Conservation (phyloP, 305 asterid species). For the Fraxinus platypoda region DNA sequence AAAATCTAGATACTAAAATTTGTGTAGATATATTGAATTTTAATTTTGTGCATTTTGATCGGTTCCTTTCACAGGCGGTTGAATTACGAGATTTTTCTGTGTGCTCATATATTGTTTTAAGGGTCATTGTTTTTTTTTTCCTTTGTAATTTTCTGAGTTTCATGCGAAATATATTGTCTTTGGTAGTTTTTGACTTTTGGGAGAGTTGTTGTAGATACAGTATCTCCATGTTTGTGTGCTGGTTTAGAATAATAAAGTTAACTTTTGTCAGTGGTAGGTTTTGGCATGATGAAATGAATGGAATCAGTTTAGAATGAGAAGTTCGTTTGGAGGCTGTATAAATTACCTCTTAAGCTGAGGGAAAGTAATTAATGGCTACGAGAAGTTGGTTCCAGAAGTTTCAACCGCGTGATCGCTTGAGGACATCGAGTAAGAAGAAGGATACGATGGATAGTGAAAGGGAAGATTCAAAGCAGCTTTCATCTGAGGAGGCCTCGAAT, state of each 20-base stretch:
- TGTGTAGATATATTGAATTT: not conserved
- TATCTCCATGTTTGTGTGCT: not conserved
- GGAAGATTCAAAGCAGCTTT: slow-evolving; percentile 58
- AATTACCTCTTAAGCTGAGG: slow-evolving; percentile 40
- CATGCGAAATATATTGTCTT: not conserved
- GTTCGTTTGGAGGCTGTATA: slow-evolving; percentile 21
- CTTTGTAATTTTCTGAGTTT: not conserved
- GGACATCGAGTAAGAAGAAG: slow-evolving; percentile 52
- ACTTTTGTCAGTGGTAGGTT: not conserved
- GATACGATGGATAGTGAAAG: slow-evolving; percentile 62
- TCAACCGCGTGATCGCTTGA: slow-evolving; percentile 74
- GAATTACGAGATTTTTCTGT: slow-evolving; percentile 14
- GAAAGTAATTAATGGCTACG: slow-evolving; percentile 65
- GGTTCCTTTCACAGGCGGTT: slow-evolving; percentile 23
- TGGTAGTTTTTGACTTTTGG: slow-evolving; percentile 32
- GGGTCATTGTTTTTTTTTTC: no score
- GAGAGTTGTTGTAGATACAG: not conserved
- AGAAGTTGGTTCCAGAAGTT: slow-evolving; percentile 87
- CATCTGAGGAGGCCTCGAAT: slow-evolving; percentile 84
- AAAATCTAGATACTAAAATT: not conserved
- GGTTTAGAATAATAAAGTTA: not conserved
- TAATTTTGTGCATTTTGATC: slow-evolving; percentile 22
- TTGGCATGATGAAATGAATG: slow-evolving; percentile 28
- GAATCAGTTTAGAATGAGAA: slow-evolving; percentile 37
- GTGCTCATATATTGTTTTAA: not conserved